Evolutionary conservation across 495 filamentous ascomycete genomes (phyloP).

Genomic region (Aspergillus mulundensis): DNA sequence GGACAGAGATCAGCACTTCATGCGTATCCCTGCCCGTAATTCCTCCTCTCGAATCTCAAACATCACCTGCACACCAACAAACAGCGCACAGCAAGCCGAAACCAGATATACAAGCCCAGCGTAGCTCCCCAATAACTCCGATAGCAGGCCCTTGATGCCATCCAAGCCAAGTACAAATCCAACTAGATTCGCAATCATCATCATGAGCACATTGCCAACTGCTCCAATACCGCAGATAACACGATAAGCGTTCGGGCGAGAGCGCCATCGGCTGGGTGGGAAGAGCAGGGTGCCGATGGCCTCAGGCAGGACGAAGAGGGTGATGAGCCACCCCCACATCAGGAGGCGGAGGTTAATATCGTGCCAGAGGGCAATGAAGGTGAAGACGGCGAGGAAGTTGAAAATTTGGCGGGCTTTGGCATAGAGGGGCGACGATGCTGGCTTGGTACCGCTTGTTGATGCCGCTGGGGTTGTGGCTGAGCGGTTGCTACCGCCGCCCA

Average conservation of each 20-base stretch:
- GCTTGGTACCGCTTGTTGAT: constrained; percentile 49
- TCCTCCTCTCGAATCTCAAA: constrained; percentile 90
- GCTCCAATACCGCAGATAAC: constrained; percentile 80
- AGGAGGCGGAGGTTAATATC: constrained; percentile 91
- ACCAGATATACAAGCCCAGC: constrained; percentile 70
- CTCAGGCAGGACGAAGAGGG: constrained; percentile 90
- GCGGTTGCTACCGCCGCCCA: constrained; percentile 59
- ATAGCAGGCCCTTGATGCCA: constrained; percentile 70
- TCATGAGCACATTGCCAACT: constrained; percentile 85
- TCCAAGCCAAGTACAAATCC: constrained; percentile 92
- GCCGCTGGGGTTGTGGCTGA: background rate
- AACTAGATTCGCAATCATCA: constrained; percentile 93
- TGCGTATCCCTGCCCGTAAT: constrained; percentile 68
- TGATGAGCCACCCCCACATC: constrained; percentile 95
- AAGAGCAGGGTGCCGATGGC: constrained; percentile 67
- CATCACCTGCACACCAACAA: constrained; percentile 90
- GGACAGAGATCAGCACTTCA: constrained; percentile 69
- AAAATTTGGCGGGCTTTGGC: constrained; percentile 40
- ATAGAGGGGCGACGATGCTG: constrained; percentile 20
- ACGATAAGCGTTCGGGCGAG: constrained; percentile 64
- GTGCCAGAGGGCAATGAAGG: constrained; percentile 97
- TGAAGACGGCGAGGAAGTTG: constrained; percentile 86
- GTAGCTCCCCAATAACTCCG: constrained; percentile 68
- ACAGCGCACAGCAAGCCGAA: constrained; percentile 65
- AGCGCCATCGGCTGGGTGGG: constrained; percentile 64